These are phyloP conservation scores for Candida anglica DNA, from an alignment of 805 yeast species.

Conservation along the genomic window DNA sequence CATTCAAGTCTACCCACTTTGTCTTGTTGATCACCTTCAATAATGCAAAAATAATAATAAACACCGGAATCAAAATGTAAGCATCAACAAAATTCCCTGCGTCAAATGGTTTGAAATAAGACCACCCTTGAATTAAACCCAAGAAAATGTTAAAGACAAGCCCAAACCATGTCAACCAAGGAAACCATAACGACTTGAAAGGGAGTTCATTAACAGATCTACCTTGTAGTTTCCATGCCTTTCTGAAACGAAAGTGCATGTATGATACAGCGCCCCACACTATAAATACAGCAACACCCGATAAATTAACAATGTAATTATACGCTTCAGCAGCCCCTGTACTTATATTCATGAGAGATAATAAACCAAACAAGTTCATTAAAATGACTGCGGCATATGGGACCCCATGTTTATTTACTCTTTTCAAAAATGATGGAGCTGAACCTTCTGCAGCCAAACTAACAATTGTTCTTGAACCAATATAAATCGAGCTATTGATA, in stretches of 20 bases:
- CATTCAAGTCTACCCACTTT: slow-evolving; percentile 36
- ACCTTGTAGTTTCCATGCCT: slow-evolving; percentile 36
- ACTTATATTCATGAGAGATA: slow-evolving; percentile 51
- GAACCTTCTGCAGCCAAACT: slow-evolving; percentile 58
- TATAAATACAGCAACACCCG: slow-evolving; percentile 65
- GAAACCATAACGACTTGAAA: slow-evolving; percentile 42
- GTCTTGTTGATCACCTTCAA: slow-evolving; percentile 38
- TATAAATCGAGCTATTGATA: slow-evolving; percentile 63
- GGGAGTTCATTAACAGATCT: slow-evolving; percentile 30
- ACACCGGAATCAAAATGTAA: slow-evolving; percentile 59
- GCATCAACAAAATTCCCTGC: slow-evolving; percentile 48
- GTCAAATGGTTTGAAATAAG: slow-evolving; percentile 54
- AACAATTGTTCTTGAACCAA: slow-evolving; percentile 65
- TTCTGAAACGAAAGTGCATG: slow-evolving; percentile 55
- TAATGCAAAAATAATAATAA: slow-evolving; percentile 36
- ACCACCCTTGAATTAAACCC: slow-evolving; percentile 65
- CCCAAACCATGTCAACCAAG: slow-evolving; percentile 47
- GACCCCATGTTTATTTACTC: slow-evolving; percentile 55
- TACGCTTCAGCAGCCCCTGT: slow-evolving; percentile 62
- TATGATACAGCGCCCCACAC: slow-evolving; percentile 63
- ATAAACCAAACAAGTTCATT: slow-evolving; percentile 50
- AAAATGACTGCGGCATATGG: slow-evolving; percentile 58
- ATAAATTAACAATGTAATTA: slow-evolving; percentile 53
- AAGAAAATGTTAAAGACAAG: slow-evolving; percentile 47
- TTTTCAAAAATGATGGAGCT: slow-evolving; percentile 54